Base-by-base conservation (phyloP, 2,329 filamentous ascomycete species). In the Celoporthe dispersa region DNA sequence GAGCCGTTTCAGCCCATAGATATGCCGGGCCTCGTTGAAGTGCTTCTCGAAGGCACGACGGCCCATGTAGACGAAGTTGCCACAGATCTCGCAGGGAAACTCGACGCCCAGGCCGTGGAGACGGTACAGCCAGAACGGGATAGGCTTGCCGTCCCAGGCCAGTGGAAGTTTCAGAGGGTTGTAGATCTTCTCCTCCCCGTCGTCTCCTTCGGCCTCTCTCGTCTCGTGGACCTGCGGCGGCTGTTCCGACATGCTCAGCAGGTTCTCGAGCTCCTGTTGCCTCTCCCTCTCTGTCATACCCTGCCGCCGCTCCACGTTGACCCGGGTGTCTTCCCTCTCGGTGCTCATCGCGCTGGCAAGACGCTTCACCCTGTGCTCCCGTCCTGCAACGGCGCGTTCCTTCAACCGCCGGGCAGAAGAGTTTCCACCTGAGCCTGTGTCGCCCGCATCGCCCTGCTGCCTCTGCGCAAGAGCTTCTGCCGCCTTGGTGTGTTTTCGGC, bases 41-140 rank as follows among this genome's bases (percentile, higher is more conserved):
- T 99, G 96, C 84, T 99, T 99, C 79, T 99, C 96, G 76, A 98
- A 99, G 1, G 94, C 94, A 64, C 96, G 89, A 33, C 96, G 88
- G 22, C 96, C 96, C 92, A 97, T 98, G 83, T 98, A 98, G n/a
- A 98, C 94, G 77, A 94, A 98, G 81, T 98, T 98, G 68, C 96
- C 96, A 78, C 96, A 99, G 69, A 99, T 93, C 79, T 99, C 95
- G 84, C 96, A 99, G 0, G 92, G 87, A 75, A 98, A 97, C 76
- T 99, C 96, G 16, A 97, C 94, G 11, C 96, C 96, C 35, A 99
- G 84, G 1, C 96, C 96, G 78, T 99, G 96, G 22, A 99, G 86
- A 75, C 98, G 96, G 85, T 98, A 99, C 22, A 99, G 87, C 96
- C 96, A 99, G 84, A 96, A 99, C 0, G 97, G 96, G 76, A 99